A percentile compares a stretch with the other conserved stretches of the same genome.
Evolutionary conservation across 139 green algal genomes (phyloP).

Genomic region (Limnomonas spitsbergensis): DNA sequence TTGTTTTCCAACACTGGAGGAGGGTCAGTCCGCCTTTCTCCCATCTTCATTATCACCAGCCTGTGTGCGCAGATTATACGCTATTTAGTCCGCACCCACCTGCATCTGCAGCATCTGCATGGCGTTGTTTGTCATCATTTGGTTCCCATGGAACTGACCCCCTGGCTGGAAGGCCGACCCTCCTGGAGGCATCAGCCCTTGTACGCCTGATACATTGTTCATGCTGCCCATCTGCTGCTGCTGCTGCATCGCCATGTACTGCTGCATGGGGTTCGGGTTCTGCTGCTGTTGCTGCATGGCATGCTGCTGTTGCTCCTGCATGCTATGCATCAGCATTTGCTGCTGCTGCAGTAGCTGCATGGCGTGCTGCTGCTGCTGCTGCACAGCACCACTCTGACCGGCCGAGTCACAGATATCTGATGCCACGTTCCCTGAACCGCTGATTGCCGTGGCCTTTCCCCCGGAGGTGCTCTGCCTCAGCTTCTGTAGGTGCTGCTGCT

Average conservation of each 20-base stretch:
- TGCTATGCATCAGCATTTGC: neutral
- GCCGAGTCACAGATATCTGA: neutral
- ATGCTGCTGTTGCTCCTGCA: conserved; percentile 7
- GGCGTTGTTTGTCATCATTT: no score
- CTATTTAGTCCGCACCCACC: neutral
- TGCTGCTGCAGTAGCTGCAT: neutral
- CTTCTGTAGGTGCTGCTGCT: conserved; percentile 4
- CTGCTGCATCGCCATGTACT: neutral
- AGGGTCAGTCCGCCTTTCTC: no score
- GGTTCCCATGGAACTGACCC: no score
- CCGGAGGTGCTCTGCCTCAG: no score
- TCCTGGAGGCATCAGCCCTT: no score
- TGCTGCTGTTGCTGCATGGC: conserved; percentile 1
- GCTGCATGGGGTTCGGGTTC: no score
- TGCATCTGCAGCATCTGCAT: neutral
- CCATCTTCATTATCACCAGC: no score
- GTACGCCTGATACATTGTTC: neutral
- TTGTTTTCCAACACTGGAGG: no score
- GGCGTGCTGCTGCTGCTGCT: conserved; percentile 7
- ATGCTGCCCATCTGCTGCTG: neutral
- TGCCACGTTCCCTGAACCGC: no score
- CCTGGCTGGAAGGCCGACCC: neutral
- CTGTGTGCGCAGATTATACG: no score
- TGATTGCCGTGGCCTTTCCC: no score
- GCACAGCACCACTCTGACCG: neutral